Conservation (phyloP, 352 stramenopile species). For the Globisporangium yorkense region DNA sequence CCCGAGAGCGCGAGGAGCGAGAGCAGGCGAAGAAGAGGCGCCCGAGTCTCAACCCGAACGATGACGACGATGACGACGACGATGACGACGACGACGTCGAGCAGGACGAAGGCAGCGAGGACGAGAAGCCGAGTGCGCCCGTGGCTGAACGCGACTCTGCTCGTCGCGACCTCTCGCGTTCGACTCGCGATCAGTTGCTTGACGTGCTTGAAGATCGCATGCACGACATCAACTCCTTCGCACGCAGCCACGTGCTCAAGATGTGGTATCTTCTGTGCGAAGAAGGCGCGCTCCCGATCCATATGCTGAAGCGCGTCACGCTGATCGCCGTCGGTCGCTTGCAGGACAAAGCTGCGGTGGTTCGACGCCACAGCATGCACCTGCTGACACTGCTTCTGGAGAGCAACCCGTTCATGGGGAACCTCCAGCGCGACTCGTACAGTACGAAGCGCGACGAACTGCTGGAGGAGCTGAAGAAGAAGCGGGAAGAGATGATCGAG, state of each 20-base stretch:
- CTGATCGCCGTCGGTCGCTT: constrained; percentile 84
- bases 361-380: constrained; percentile 83
- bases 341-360: constrained; percentile 92
- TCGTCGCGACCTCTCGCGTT: constrained; percentile 43
- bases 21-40: constrained; percentile 5
- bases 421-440: constrained; percentile 84
- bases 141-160: neutral
- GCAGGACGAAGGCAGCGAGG: constrained; percentile 16
- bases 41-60: constrained; percentile 12
- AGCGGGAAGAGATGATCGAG: constrained; percentile 73
- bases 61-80: constrained; percentile 22
- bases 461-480: constrained; percentile 48
- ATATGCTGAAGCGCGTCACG: constrained; percentile 72
- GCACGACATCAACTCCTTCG: constrained; percentile 93
- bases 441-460: constrained; percentile 73
- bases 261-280: constrained; percentile 86
- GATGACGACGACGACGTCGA: constrained; percentile 22
- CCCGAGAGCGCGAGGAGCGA: constrained; percentile 5
- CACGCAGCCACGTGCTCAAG: constrained; percentile 87
- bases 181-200: constrained; percentile 73
- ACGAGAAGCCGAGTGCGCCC: constrained; percentile 3
- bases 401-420: constrained; percentile 93
- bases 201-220: constrained; percentile 86
- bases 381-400: constrained; percentile 89
- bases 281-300: constrained; percentile 81